Conservation (phyloP, 2,329 filamentous ascomycete genomes). For the Escovopsis sp. region DNA sequence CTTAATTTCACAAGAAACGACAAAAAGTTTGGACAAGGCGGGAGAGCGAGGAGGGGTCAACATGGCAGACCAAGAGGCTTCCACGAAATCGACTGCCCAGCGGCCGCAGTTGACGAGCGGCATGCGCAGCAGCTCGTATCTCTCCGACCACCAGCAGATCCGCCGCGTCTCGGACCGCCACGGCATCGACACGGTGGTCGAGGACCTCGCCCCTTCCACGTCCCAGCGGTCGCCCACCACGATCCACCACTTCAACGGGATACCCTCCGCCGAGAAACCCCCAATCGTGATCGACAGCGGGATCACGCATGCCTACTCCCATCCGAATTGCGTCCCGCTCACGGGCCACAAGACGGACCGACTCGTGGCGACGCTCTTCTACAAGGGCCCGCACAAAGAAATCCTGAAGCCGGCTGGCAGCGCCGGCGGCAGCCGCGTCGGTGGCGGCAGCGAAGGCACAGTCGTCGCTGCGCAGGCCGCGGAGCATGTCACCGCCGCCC, state of each 20-base stretch:
- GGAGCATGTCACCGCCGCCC: conserved; percentile 9
- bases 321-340: conserved; percentile 44
- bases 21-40: too few relatives aligned
- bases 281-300: conserved; percentile 47
- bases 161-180: conserved; percentile 38
- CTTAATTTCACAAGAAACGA: too few relatives aligned
- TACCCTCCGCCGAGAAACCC: conserved; percentile 43
- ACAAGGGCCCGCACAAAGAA: conserved; percentile 30
- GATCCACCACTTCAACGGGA: conserved; percentile 39
- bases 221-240: conserved; percentile 22
- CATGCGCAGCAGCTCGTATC: conserved; percentile 46
- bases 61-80: conserved; percentile 5
- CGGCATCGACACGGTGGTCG: conserved; percentile 50
- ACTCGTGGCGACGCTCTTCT: conserved; percentile 48
- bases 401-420: conserved; percentile 19
- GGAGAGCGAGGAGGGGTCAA: too few relatives aligned
- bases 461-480: too few relatives aligned
- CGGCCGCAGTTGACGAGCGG: conserved; percentile 33
- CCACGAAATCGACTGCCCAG: conserved; percentile 17
- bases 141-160: conserved; percentile 49
- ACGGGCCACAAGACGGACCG: conserved; percentile 32
- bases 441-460: neutral
- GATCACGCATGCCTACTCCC: conserved; percentile 44
- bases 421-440: neutral
- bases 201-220: conserved; percentile 30